These are phyloP conservation scores for Pichia norvegensis DNA, from an alignment of 1,139 yeast species.

Conservation along the genomic window DNA sequence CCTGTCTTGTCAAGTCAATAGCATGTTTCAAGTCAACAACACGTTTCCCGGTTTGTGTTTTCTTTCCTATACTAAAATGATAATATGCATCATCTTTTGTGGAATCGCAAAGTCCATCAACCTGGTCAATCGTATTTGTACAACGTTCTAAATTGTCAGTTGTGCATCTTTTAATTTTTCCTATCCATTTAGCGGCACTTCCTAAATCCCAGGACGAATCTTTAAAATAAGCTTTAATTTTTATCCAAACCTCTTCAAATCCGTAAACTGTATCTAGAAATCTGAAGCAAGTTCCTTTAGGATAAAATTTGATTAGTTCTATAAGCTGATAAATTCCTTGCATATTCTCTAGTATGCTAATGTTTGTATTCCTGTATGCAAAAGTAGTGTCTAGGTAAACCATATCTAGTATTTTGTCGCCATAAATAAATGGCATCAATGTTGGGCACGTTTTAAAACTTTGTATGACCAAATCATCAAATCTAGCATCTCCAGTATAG, in stretches of 20 bases:
- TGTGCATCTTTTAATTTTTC: not conserved
- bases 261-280: conserved; percentile 13
- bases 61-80: conserved; percentile 1
- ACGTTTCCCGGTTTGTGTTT: not conserved
- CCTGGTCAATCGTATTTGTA: conserved; percentile 9
- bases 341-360: conserved; percentile 13
- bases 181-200: conserved; percentile 1
- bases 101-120: conserved; percentile 1
- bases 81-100: not conserved
- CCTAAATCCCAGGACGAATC: not conserved
- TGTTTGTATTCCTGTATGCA: conserved; percentile 12
- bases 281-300: conserved; percentile 13
- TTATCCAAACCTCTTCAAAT: conserved; percentile 19
- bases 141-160: conserved; percentile 7
- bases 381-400: conserved; percentile 20
- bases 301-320: conserved; percentile 11
- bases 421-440: conserved; percentile 9
- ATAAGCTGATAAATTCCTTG: conserved; percentile 11
- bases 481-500: conserved; percentile 19
- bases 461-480: conserved; percentile 8
- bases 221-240: conserved; percentile 2
- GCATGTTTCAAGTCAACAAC: conserved; percentile 8
- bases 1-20: conserved; percentile 9
- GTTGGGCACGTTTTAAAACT: conserved; percentile 6
- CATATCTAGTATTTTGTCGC: conserved; percentile 6